A percentile compares a stretch with the other conserved stretches of the same genome.
Evolutionary conservation across 192 early-diverging fungal species (phyloP).

Genomic region (Coemansia sp.): DNA sequence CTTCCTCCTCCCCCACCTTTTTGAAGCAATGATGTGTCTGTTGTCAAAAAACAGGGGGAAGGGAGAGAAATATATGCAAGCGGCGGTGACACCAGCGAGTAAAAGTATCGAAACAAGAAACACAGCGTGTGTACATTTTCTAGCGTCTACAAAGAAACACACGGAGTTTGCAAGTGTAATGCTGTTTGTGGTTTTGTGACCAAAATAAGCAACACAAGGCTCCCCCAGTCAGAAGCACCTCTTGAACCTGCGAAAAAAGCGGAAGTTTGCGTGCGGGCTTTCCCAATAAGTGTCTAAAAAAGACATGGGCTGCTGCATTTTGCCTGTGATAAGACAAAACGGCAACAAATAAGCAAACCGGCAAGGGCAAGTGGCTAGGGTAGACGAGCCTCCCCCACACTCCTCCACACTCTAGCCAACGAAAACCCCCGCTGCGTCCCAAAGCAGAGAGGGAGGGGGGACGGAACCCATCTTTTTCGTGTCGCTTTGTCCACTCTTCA

Average conservation of each 20-base stretch:
- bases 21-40: no score
- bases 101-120: not conserved
- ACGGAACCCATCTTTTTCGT: not conserved
- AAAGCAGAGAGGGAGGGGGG: not conserved
- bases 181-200: not conserved
- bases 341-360: conserved; percentile 3
- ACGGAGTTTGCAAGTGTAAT: not conserved
- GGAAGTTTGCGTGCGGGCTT: not conserved
- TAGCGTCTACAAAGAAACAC: not conserved
- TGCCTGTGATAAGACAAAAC: not conserved
- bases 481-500: no score
- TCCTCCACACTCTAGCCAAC: not conserved
- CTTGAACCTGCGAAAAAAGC: no score
- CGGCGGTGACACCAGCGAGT: not conserved
- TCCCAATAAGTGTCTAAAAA: not conserved
- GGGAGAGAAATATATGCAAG: not conserved
- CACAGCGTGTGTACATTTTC: not conserved
- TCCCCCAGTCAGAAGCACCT: no score
- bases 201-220: not conserved
- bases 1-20: not conserved
- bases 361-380: not conserved
- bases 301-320: not conserved
- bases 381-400: not conserved
- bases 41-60: not conserved
- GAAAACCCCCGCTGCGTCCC: not conserved